Base-by-base conservation (phyloP, 306 rosid species). In the Medicago lupulina region DNA sequence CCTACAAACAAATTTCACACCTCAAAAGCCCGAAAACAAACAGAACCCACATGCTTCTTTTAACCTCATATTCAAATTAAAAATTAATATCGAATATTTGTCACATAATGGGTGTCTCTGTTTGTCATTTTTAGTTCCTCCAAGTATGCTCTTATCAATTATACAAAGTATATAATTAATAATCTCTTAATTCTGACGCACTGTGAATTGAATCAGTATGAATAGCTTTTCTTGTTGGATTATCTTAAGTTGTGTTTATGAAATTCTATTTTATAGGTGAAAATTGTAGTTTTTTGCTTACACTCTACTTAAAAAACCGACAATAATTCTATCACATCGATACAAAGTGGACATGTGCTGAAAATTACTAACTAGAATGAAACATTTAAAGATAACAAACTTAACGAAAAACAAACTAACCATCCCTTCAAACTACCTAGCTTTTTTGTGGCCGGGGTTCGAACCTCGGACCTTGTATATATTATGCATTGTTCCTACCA, bases 1-100 rank as follows among this genome's bases (percentile, higher is more conserved):
- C 92, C 78, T 46, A 23, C 79, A 85, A 85, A 90, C 98, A 92
- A 92, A 92, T 58, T 44, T 78, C 86, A 81, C 93, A 84, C 89
- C 96, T 90, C 92, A 88, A 90, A 92, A 87, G 90, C 79, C 81
- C 61, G 73, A 80, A 84, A 79, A 66, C 79, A 85, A 85, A 86
- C 89, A 85, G 85, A 84, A 72, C 76, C 88, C 86, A 74, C 86
- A 70, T 88, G 86, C 85, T 72, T 77, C 73, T 77, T 86, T 79
- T 47, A 77, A 76, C 81, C 68, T 80, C 72, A 53, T 65, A 69
- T 57, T 57, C 59, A 13, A 61, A 67, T 81, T 70, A 63, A 81
- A 59, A 55, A 80, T 58, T 55, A 61, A 68, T 75, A 62, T 80
- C 46, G 49, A 76, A 57, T 87, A 78, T 79, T 71, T 90, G 87